Evolutionary conservation across 106 monocot genomes (phyloP).

Genomic region (Platanthera guangdongensis): DNA sequence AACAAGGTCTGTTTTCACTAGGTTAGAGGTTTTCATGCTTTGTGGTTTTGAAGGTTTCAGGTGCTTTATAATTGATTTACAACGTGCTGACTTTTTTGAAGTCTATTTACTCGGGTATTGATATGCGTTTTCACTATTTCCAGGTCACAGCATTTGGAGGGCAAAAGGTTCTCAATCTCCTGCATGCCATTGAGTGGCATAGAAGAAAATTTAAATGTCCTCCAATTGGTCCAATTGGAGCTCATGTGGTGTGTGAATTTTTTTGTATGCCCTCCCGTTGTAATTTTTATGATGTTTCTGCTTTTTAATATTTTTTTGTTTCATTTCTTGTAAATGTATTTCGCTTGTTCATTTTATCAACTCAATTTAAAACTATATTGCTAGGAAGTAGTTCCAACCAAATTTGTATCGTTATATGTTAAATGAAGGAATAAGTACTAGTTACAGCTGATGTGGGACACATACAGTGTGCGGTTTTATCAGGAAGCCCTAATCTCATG

Average conservation of each 20-base stretch:
- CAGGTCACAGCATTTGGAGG: constrained; percentile 96
- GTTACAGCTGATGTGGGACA: too few species aligned
- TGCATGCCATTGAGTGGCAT: constrained; percentile 64
- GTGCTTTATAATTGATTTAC: not conserved
- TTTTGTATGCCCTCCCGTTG: not conserved
- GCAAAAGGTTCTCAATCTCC: constrained; percentile 66
- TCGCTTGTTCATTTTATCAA: not conserved
- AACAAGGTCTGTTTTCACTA: constrained; percentile 55
- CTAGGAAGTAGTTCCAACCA: too few species aligned
- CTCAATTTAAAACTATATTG: not conserved
- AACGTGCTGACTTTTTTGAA: not conserved
- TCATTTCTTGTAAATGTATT: not conserved
- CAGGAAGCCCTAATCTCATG: too few species aligned
- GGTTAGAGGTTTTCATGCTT: not conserved
- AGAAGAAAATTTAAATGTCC: constrained; percentile 49
- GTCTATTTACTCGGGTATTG: not conserved
- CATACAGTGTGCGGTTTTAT: too few species aligned
- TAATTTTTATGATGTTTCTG: not conserved
- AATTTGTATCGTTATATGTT: too few species aligned
- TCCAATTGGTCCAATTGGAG: constrained; percentile 89
- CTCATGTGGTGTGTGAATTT: constrained; percentile 55
- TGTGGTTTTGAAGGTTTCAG: not conserved
- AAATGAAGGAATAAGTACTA: too few species aligned
- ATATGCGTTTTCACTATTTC: constrained; percentile 16
- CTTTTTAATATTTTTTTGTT: not conserved